A percentile compares a stretch with the other conserved stretches of the same genome.
These are phyloP conservation scores for Hypholoma sublateritium DNA, from an alignment of 768 basidiomycete genomes.

Conservation along the genomic window DNA sequence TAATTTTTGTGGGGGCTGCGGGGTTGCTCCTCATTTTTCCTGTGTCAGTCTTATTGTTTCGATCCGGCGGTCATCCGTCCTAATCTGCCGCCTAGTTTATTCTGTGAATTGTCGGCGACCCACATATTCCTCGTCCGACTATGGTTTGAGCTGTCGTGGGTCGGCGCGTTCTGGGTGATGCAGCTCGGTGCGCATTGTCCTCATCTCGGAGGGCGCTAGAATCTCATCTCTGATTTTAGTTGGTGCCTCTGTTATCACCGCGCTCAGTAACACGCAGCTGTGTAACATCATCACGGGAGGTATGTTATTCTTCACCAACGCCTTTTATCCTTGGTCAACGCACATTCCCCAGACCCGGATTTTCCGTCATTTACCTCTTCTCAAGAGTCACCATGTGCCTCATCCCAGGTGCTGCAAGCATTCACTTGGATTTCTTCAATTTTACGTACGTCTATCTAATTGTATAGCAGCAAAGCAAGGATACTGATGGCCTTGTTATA, in stretches of 20 bases:
- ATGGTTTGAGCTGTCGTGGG: slow-evolving; percentile 73
- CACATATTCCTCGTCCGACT: slow-evolving; percentile 56
- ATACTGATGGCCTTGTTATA: slow-evolving; percentile 23
- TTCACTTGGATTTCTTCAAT: slow-evolving; percentile 56
- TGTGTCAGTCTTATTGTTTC: slow-evolving; percentile 42
- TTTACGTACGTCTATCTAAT: slow-evolving; percentile 22
- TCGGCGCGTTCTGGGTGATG: slow-evolving; percentile 54
- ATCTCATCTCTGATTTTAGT: slow-evolving; percentile 6
- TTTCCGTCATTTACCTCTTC: slow-evolving; percentile 3
- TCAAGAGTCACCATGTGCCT: slow-evolving; percentile 41
- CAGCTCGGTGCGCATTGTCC: slow-evolving; percentile 50
- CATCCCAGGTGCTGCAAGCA: slow-evolving; percentile 53
- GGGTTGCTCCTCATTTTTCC: slow-evolving; percentile 59
- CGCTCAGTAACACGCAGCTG: slow-evolving; percentile 16
- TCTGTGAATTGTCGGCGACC: slow-evolving; percentile 54
- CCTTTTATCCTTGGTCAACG: neutral
- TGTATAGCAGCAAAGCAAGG: neutral
- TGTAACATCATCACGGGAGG: slow-evolving; percentile 12
- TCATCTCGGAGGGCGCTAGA: neutral
- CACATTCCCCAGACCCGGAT: neutral
- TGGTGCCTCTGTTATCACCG: slow-evolving; percentile 23
- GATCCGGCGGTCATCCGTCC: neutral
- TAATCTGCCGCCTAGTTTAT: slow-evolving; percentile 35
- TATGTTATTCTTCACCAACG: slow-evolving; percentile 2
- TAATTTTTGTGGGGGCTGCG: slow-evolving; percentile 58